These are phyloP conservation scores for Boletus sp. DNA, from an alignment of 1,284 basidiomycete genomes.

Conservation along the genomic window DNA sequence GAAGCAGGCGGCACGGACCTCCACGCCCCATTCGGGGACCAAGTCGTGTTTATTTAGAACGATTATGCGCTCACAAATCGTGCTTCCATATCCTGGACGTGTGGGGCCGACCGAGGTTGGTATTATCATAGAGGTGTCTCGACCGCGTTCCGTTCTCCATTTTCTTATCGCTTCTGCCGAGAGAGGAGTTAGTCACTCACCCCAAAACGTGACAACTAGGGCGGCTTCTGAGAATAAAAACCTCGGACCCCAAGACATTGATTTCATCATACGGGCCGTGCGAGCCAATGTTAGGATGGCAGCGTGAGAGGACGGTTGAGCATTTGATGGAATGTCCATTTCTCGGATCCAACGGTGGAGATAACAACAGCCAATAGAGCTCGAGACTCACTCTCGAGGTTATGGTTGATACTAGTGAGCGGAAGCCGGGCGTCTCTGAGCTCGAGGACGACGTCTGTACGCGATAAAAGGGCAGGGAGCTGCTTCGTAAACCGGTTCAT, in stretches of 20 bases:
- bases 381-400: slow-evolving; percentile 70
- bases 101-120: slow-evolving; percentile 18
- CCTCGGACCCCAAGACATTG: slow-evolving; percentile 16
- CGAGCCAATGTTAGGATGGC: slow-evolving; percentile 16
- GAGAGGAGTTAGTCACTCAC: slow-evolving; percentile 26
- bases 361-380: slow-evolving; percentile 3
- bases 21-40: slow-evolving; percentile 82
- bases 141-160: slow-evolving; percentile 66
- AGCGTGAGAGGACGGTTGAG: slow-evolving; percentile 29
- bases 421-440: slow-evolving; percentile 92
- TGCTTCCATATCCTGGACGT: slow-evolving; percentile 31
- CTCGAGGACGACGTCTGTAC: slow-evolving; percentile 93
- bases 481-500: slow-evolving; percentile 89
- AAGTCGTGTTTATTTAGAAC: slow-evolving; percentile 95
- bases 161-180: slow-evolving; percentile 59
- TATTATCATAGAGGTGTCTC: slow-evolving; percentile 47
- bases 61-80: slow-evolving; percentile 81
- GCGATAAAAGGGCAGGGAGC: slow-evolving; percentile 76
- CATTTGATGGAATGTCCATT: slow-evolving; percentile 5
- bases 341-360: slow-evolving; percentile 8
- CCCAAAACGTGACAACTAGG: slow-evolving; percentile 22
- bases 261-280: slow-evolving; percentile 18
- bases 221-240: slow-evolving; percentile 10
- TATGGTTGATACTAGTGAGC: slow-evolving; percentile 91
- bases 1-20: slow-evolving; percentile 53